These are phyloP conservation scores for Pichia inconspicua DNA, from an alignment of 1,139 yeast genomes.

Conservation along the genomic window DNA sequence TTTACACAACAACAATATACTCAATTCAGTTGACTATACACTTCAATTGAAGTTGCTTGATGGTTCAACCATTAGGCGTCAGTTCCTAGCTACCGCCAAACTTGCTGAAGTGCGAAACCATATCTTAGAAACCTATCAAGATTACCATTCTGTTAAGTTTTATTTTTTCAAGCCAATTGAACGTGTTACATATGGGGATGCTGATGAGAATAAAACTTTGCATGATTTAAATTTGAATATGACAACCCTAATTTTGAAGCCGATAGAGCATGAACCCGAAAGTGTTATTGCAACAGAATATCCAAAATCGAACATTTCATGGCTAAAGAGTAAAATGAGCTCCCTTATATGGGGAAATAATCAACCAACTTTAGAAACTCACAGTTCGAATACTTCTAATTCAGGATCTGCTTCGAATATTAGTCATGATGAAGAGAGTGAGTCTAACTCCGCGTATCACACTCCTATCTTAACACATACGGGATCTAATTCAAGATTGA, in stretches of 20 bases:
- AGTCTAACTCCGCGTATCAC: slow-evolving; percentile 19
- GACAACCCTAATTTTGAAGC: slow-evolving; percentile 28
- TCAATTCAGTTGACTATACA: slow-evolving; percentile 16
- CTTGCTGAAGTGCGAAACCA: slow-evolving; percentile 24
- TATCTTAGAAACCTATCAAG: slow-evolving; percentile 21
- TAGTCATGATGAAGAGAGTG: slow-evolving; percentile 15
- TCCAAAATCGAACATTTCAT: slow-evolving; percentile 8
- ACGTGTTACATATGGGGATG: slow-evolving; percentile 25
- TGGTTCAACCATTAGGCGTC: slow-evolving; percentile 22
- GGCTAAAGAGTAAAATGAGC: slow-evolving; percentile 14
- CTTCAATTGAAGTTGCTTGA: slow-evolving; percentile 28
- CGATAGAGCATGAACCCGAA: slow-evolving; percentile 21
- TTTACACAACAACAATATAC: slow-evolving; percentile 16
- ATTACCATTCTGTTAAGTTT: slow-evolving; percentile 26
- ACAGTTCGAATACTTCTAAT: background rate
- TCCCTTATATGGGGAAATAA: slow-evolving; percentile 14
- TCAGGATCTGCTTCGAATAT: background rate
- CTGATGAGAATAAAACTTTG: slow-evolving; percentile 25
- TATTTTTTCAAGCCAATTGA: slow-evolving; percentile 28
- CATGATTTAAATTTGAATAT: slow-evolving; percentile 24
- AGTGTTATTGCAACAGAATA: slow-evolving; percentile 1
- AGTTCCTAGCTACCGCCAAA: slow-evolving; percentile 17
- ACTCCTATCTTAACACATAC: slow-evolving; percentile 19
- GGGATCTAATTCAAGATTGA: slow-evolving; percentile 6
- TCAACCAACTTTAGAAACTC: background rate